Evolutionary conservation across 106 monocot genomes (phyloP), one percentile per base, ranked within the genome.

Genomic region (Cymbidium sinense): DNA sequence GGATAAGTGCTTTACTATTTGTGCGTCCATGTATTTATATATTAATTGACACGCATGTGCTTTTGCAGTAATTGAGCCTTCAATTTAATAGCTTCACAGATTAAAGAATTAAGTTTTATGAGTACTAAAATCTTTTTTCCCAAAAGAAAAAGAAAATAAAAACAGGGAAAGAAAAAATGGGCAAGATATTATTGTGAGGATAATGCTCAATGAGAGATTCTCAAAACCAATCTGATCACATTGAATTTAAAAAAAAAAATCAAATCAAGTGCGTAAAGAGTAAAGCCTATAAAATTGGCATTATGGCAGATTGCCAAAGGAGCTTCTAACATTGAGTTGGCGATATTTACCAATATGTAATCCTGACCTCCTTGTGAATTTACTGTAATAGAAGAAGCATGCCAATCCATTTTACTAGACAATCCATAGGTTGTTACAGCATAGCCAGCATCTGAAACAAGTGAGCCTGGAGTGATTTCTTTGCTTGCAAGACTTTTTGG

Each of bases 391-490:
- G 80, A 83, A 25, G 83, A 86, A 58, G 86, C 86, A 78, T 70
- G 51, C 86, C 86, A 86, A 41, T 83, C 83, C 78, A 83, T 83
- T 77, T 55, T 58, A 34, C 30, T 37, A 29, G 80, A 83, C 39
- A 81, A 70, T 83, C 86, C 86, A 81, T 81, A 86, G 44, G 86
- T 86, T 30, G 80, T 83, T 73, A 83, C 47, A 74, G 4, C 9
- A 50, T 78, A 78, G 25, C 44, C 69, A 71, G 29, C 43, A 80
- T 77, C 67, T 0, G 61, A 35, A 43, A 52, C 36, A 18, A 36
- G 15, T 39, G 76, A 64, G 21, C 27, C 65, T 37, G 34, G 17
- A 9, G 27, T 3, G 2, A 20, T 27, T 8, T 55, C 17, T 19
- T 23, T 27, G 21, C 34, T 52, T 43, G 82, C 73, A 5, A 65